A percentile compares a stretch with the other conserved stretches of the same genome.
phyloP scores from a whole-genome alignment of 2,329 filamentous ascomycete genomes.

The Aspergillus sp. region DNA sequence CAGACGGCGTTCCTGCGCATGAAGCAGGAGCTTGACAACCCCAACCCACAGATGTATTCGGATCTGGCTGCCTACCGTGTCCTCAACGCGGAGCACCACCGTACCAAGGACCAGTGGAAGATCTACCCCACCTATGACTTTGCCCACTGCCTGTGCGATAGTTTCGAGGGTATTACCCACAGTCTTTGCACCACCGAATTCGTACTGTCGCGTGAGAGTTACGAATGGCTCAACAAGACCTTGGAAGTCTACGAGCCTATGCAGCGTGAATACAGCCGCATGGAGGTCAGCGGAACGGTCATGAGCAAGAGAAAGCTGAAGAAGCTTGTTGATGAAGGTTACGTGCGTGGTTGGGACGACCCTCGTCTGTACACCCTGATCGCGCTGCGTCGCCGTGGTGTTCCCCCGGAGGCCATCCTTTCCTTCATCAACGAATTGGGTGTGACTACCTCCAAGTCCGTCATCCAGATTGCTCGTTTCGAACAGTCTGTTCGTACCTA shows the following conservation, averaged over 20 bases:
- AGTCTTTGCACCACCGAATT: constrained; percentile 94
- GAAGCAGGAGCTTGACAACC: constrained; percentile 77
- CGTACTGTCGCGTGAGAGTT: constrained; percentile 77
- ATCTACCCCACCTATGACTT: constrained; percentile 92
- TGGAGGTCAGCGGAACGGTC: constrained; percentile 81
- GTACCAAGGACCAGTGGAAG: constrained; percentile 80
- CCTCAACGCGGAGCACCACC: constrained; percentile 55
- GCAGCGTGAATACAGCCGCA: constrained; percentile 80
- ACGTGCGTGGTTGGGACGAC: constrained; percentile 87
- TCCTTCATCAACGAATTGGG: constrained; percentile 90
- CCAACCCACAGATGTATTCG: constrained; percentile 89
- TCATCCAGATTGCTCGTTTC: constrained; percentile 79
- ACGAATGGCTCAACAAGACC: constrained; percentile 84
- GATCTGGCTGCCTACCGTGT: constrained; percentile 90
- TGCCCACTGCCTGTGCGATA: constrained; percentile 75
- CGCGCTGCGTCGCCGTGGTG: constrained; percentile 76
- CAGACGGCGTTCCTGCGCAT: constrained; percentile 84
- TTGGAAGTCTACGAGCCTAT: constrained; percentile 86
- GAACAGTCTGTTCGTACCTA: constrained; percentile 84
- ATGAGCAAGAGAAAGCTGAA: constrained; percentile 83
- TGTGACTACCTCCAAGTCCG: constrained; percentile 77
- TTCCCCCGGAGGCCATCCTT: constrained; percentile 84
- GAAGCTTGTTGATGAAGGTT: constrained; percentile 73
- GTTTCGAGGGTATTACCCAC: constrained; percentile 88
- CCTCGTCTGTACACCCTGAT: constrained; percentile 87